Conservation (phyloP, 192 early-diverging fungal species). For the Rhizophagus sp. region DNA sequence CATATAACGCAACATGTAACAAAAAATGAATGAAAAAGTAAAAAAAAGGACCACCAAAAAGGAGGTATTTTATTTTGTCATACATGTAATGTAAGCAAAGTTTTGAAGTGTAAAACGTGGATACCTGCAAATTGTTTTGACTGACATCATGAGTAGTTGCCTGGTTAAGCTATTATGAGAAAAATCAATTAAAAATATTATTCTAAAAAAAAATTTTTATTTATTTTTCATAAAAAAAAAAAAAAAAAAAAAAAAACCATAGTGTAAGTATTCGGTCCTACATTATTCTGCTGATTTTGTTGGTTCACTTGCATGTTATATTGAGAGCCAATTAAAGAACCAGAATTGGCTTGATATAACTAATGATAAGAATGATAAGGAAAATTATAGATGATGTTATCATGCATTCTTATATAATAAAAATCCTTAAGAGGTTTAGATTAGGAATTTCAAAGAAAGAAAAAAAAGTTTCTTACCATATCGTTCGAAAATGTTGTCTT, state of each 20-base stretch:
- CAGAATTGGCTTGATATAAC: background rate
- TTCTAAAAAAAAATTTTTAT: background rate
- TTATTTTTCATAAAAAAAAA: background rate
- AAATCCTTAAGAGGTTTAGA: no score
- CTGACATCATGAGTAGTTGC: background rate
- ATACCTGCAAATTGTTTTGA: constrained; percentile 5
- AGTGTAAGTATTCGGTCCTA: background rate
- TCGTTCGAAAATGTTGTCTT: no score
- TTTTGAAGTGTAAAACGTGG: background rate
- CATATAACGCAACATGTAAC: background rate
- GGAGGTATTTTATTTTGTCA: background rate
- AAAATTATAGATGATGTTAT: background rate
- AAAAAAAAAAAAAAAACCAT: background rate
- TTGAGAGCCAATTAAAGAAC: background rate
- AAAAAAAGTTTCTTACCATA: no score
- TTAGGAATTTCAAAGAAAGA: no score
- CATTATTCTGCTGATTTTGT: background rate
- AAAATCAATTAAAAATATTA: background rate
- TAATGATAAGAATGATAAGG: background rate
- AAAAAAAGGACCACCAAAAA: background rate
- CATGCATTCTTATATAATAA: background rate
- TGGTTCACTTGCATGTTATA: background rate
- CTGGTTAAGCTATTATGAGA: background rate
- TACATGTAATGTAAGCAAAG: background rate
- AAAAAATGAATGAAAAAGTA: background rate